Conservation (phyloP, 2,329 filamentous ascomycete species). For the Hypoxylon sp. region DNA sequence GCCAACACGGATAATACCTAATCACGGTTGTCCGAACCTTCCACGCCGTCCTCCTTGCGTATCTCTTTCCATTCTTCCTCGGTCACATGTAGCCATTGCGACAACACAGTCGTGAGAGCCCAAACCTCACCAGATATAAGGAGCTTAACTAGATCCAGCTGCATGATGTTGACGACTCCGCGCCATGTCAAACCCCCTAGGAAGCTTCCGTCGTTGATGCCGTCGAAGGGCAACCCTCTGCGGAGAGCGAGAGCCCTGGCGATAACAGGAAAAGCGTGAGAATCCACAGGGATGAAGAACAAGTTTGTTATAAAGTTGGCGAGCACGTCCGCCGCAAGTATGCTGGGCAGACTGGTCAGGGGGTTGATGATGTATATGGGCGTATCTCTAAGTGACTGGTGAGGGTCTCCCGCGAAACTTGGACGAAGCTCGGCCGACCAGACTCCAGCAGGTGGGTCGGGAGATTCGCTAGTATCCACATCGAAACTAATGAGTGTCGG, state of each 20-base stretch:
- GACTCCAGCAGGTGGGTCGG: conserved; percentile 59
- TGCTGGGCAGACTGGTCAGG: conserved; percentile 60
- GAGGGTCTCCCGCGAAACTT: conserved; percentile 49
- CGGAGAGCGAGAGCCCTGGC: conserved; percentile 54
- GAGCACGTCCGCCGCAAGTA: conserved; percentile 58
- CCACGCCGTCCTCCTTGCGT: conserved; percentile 39
- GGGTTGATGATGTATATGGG: conserved; percentile 57
- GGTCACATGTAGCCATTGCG: conserved; percentile 52
- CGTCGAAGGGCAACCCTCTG: conserved; percentile 49
- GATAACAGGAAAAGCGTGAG: conserved; percentile 54
- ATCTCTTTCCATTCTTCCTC: conserved; percentile 56
- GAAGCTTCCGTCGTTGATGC: conserved; percentile 52
- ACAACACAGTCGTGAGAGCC: conserved; percentile 51
- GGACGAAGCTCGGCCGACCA: conserved; percentile 69
- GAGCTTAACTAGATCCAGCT: conserved; percentile 56
- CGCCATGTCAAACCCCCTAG: conserved; percentile 52
- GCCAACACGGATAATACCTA: too few relatives aligned
- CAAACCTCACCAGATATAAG: conserved; percentile 56
- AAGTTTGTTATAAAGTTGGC: conserved; percentile 54
- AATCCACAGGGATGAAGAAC: conserved; percentile 57
- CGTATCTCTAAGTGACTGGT: conserved; percentile 47
- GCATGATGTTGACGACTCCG: conserved; percentile 56
- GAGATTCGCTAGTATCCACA: conserved; percentile 64
- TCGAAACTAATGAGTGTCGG: conserved; percentile 69
- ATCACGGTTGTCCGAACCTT: too few relatives aligned